These are phyloP conservation scores for Prunus yedoensis DNA, from an alignment of 331 rosid species.

Conservation along the genomic window DNA sequence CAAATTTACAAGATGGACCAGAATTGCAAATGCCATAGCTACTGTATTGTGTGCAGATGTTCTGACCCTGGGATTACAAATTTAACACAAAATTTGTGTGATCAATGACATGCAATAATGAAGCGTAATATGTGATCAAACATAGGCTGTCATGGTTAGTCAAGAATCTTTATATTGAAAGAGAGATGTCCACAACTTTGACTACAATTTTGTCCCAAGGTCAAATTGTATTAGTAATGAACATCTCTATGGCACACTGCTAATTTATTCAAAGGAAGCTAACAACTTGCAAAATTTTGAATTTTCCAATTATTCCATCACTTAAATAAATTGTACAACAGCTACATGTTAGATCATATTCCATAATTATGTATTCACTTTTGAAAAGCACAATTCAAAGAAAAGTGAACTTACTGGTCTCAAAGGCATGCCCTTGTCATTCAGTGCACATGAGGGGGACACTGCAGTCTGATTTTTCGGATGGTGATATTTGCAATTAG, in stretches of 20 bases:
- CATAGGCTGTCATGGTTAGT: not conserved
- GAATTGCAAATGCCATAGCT: conserved; percentile 86
- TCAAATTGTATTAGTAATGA: not conserved
- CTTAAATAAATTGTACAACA: not conserved
- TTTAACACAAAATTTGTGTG: not conserved
- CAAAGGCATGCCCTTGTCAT: conserved; percentile 90
- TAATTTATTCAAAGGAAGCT: not conserved
- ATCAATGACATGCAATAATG: not conserved
- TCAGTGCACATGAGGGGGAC: conserved; percentile 54
- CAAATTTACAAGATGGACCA: conserved; percentile 85
- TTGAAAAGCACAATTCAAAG: not conserved
- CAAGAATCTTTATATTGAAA: not conserved
- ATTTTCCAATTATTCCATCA: not conserved
- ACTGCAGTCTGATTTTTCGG: conserved; percentile 57
- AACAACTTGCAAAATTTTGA: not conserved
- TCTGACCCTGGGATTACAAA: conserved; percentile 65
- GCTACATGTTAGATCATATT: not conserved
- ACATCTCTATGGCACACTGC: not conserved
- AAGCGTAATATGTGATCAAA: not conserved
- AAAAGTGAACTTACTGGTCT: conserved; percentile 72
- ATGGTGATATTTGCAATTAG: conserved; percentile 85
- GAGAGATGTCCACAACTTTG: not conserved
- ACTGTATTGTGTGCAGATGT: conserved; percentile 65
- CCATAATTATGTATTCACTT: not conserved
- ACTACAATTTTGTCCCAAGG: not conserved